Conservation (phyloP, 164 flowering plant genomes). For the Nymphaea colorata region DNA sequence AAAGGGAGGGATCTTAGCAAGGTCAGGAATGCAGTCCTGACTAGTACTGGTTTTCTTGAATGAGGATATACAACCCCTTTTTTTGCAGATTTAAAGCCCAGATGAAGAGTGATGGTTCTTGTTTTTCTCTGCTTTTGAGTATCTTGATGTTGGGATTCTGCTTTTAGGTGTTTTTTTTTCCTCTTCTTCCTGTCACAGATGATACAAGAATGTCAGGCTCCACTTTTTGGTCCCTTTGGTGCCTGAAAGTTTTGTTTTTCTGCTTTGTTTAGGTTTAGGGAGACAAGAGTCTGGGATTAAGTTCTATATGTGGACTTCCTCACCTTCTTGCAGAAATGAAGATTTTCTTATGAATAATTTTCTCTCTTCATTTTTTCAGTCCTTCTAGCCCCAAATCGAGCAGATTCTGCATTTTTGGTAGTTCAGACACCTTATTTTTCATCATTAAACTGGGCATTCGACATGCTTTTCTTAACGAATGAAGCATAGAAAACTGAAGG, state of each 20-base stretch:
- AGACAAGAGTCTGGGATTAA: neutral
- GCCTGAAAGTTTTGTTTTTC: neutral
- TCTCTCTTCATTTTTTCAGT: neutral
- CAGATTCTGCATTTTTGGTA: neutral
- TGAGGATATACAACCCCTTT: neutral
- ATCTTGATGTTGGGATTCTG: neutral
- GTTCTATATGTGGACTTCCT: neutral
- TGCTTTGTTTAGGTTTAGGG: neutral
- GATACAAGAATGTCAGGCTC: neutral
- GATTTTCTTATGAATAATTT: neutral
- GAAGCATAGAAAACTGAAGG: too few relatives aligned
- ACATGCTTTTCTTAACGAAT: too few relatives aligned
- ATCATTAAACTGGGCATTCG: too few relatives aligned
- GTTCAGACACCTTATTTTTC: too few relatives aligned
- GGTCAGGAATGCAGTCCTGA: constrained; percentile 48
- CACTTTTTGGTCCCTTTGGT: neutral
- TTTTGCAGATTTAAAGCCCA: neutral
- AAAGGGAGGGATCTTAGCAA: constrained; percentile 62
- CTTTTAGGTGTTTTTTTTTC: neutral
- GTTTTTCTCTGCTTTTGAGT: neutral
- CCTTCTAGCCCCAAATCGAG: neutral
- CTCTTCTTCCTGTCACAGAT: neutral
- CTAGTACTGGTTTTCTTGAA: constrained; percentile 57
- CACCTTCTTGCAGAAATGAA: neutral
- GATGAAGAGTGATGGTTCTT: neutral